A percentile compares a stretch with the other conserved stretches of the same genome.
These are phyloP conservation scores for Pleurotus tuoliensis DNA, from an alignment of 768 basidiomycete species.

Conservation along the genomic window DNA sequence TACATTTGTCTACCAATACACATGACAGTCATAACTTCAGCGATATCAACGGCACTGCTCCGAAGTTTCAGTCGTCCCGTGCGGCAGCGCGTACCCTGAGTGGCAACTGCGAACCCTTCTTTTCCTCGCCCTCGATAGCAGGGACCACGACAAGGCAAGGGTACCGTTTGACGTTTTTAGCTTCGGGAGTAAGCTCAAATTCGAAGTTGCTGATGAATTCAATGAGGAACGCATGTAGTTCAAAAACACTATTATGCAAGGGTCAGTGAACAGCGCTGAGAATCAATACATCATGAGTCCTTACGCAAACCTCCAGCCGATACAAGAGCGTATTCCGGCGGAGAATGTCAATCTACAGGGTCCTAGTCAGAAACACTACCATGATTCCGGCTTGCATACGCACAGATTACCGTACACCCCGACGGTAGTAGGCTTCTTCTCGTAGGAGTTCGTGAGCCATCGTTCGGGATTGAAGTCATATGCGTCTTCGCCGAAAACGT, in stretches of 20 bases:
- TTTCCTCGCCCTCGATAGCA: conserved; percentile 35
- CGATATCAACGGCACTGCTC: too few relatives aligned
- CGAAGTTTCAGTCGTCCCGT: conserved; percentile 14
- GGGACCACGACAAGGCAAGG: conserved; percentile 37
- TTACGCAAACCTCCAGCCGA: conserved; percentile 27
- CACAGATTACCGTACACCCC: conserved; percentile 32
- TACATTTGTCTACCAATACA: too few relatives aligned
- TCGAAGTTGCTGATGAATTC: conserved; percentile 53
- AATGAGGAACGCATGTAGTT: conserved; percentile 57
- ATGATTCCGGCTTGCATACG: conserved; percentile 4
- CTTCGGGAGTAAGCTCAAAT: conserved; percentile 37
- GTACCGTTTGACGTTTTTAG: conserved; percentile 32
- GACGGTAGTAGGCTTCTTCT: conserved; percentile 22
- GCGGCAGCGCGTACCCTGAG: conserved; percentile 31
- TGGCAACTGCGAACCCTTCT: conserved; percentile 39
- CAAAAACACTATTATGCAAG: conserved; percentile 28
- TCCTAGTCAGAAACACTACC: not conserved
- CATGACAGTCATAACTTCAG: too few relatives aligned
- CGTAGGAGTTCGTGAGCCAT: conserved; percentile 27
- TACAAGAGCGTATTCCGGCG: conserved; percentile 20
- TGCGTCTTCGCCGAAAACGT: conserved; percentile 39
- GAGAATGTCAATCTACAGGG: conserved; percentile 19
- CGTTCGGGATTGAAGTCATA: conserved; percentile 37
- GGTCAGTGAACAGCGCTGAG: not conserved
- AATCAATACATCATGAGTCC: not conserved